Conservation (phyloP, 768 basidiomycete species). For the Phallus indusiatus region DNA sequence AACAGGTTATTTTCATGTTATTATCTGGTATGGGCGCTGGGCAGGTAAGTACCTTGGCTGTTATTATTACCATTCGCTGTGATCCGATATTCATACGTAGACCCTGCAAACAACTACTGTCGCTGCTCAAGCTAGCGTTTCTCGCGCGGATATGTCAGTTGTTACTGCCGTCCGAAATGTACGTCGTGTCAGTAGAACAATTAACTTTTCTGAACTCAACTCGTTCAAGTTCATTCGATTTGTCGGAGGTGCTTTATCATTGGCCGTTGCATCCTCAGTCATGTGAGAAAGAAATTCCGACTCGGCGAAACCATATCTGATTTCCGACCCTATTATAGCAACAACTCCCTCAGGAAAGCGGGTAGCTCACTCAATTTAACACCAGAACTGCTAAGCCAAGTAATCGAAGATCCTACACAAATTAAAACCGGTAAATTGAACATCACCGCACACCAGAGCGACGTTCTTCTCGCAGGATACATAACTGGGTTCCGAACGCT, state of each 20-base stretch:
- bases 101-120: slow-evolving; percentile 58
- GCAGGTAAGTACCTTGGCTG: slow-evolving; percentile 28
- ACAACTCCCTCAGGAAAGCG: slow-evolving; percentile 37
- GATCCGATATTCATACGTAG: slow-evolving; percentile 19
- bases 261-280: slow-evolving; percentile 53
- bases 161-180: slow-evolving; percentile 63
- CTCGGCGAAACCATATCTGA: neutral
- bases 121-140: slow-evolving; percentile 64
- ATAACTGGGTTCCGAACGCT: slow-evolving; percentile 47
- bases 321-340: slow-evolving; percentile 17
- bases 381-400: slow-evolving; percentile 26
- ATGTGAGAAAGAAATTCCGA: slow-evolving; percentile 27
- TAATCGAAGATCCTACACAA: slow-evolving; percentile 40
- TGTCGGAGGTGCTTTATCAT: slow-evolving; percentile 59
- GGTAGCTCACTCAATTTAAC: slow-evolving; percentile 32
- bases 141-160: slow-evolving; percentile 64
- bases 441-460: slow-evolving; percentile 28
- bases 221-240: slow-evolving; percentile 48
- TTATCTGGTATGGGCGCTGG: slow-evolving; percentile 55
- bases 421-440: slow-evolving; percentile 17
- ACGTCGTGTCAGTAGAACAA: slow-evolving; percentile 9
- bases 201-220: neutral
- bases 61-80: slow-evolving; percentile 8
- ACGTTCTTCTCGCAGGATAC: slow-evolving; percentile 40
- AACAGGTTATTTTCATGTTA: slow-evolving; percentile 52